Conservation (phyloP, 768 basidiomycete species). For the Mycena rosella region DNA sequence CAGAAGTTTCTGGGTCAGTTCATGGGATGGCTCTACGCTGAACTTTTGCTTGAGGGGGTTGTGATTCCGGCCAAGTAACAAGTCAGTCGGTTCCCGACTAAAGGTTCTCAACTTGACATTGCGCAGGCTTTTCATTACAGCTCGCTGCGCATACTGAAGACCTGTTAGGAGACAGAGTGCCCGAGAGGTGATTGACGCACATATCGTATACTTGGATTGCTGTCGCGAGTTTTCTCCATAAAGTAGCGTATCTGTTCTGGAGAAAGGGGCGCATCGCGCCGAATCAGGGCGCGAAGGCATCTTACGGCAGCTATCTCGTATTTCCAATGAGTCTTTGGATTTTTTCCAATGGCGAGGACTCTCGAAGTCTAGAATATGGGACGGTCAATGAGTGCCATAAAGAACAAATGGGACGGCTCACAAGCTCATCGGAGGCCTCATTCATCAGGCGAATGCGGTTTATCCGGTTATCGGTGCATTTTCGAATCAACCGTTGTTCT, state of each 20-base stretch:
- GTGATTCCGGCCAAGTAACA: slow-evolving; percentile 70
- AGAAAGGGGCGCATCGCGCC: slow-evolving; percentile 70
- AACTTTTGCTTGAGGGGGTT: slow-evolving; percentile 76
- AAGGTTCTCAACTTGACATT: slow-evolving; percentile 87
- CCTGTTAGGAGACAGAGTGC: slow-evolving; percentile 11
- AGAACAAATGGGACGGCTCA: slow-evolving; percentile 46
- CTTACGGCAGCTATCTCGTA: slow-evolving; percentile 80
- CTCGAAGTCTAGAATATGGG: slow-evolving; percentile 54
- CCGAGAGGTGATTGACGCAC: slow-evolving; percentile 51
- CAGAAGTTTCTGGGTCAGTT: slow-evolving; percentile 70
- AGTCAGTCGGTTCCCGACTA: slow-evolving; percentile 64
- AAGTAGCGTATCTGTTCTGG: slow-evolving; percentile 67
- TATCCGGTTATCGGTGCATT: slow-evolving; percentile 54
- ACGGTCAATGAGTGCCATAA: neutral
- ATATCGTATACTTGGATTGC: slow-evolving; percentile 79
- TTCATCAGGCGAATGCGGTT: slow-evolving; percentile 58
- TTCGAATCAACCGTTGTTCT: slow-evolving; percentile 22
- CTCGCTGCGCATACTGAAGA: slow-evolving; percentile 75
- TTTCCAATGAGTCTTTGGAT: slow-evolving; percentile 80
- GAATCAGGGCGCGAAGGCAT: slow-evolving; percentile 74
- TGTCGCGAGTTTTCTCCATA: slow-evolving; percentile 69
- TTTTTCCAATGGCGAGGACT: slow-evolving; percentile 70
- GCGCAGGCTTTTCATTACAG: slow-evolving; percentile 81
- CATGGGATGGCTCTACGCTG: slow-evolving; percentile 60
- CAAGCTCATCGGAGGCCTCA: slow-evolving; percentile 56